These are phyloP conservation scores for Citrus mangshanensis DNA, from an alignment of 345 rosid genomes.

Conservation along the genomic window DNA sequence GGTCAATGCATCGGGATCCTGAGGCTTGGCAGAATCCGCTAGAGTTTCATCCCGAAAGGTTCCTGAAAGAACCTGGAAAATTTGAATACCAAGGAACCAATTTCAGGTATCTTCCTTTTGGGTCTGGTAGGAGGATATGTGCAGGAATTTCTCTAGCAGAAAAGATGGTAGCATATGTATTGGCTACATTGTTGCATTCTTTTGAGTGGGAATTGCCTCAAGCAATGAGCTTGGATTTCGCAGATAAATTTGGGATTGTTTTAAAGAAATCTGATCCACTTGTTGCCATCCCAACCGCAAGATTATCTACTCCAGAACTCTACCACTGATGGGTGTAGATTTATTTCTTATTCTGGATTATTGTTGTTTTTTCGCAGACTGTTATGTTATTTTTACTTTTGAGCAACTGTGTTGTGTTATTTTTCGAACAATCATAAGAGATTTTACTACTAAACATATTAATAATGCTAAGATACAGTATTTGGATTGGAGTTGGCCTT, in stretches of 20 bases:
- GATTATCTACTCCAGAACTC: not conserved
- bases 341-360: no score
- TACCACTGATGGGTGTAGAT: not conserved
- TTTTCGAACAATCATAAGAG: no score
- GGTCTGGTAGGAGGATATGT: slow-evolving; percentile 24
- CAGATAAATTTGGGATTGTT: slow-evolving; percentile 16
- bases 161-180: not conserved
- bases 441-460: no score
- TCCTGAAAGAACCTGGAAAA: not conserved
- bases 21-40: slow-evolving; percentile 9
- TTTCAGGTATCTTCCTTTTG: no score
- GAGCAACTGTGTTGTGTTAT: no score
- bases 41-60: slow-evolving; percentile 20
- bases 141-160: slow-evolving; percentile 16
- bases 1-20: slow-evolving; percentile 14
- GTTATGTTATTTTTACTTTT: no score
- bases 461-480: not conserved
- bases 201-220: slow-evolving; percentile 13
- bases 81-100: no score
- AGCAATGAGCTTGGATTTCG: not conserved
- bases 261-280: slow-evolving; percentile 9
- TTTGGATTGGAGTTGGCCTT: not conserved
- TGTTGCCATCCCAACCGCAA: slow-evolving; percentile 6
- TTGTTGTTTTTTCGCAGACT: no score
- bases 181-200: slow-evolving; percentile 4